Conservation (phyloP, 2,329 filamentous ascomycete genomes). For the Alternaria burnsii region DNA sequence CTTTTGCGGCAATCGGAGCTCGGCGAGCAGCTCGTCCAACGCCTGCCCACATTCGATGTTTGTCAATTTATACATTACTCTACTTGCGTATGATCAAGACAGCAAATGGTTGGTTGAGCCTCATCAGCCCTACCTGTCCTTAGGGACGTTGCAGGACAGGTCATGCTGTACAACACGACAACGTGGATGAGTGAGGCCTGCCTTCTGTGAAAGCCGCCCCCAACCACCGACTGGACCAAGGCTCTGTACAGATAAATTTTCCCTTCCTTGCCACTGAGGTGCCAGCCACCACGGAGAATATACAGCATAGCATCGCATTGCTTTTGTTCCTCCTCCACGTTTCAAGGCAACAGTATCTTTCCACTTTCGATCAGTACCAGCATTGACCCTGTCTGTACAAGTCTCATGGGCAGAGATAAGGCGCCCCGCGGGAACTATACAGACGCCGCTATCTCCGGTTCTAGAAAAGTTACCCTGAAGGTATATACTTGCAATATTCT, state of each 20-base stretch:
- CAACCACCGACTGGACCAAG: conserved; percentile 1
- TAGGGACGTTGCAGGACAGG: not conserved
- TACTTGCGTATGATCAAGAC: not conserved
- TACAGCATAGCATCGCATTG: not conserved
- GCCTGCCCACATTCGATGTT: conserved; percentile 1
- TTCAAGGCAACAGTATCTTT: not conserved
- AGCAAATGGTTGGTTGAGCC: not conserved
- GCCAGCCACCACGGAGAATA: not conserved
- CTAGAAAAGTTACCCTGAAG: not conserved
- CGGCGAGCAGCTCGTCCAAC: conserved; percentile 6
- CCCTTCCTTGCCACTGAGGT: not conserved
- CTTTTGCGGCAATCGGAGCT: conserved; percentile 6
- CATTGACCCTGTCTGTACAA: not conserved
- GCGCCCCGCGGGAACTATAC: conserved; percentile 6
- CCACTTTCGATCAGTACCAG: not conserved
- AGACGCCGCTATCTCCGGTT: not conserved
- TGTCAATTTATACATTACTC: not conserved
- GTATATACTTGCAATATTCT: not conserved
- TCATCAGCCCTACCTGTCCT: not conserved
- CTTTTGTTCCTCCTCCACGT: conserved; percentile 6
- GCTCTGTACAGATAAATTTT: not conserved
- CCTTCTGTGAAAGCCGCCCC: not conserved
- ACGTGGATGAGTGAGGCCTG: not conserved
- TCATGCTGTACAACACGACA: not conserved
- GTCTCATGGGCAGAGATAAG: not conserved